phyloP scores from a whole-genome alignment of 2,329 filamentous ascomycete genomes.

The Xylaria polymorpha region DNA sequence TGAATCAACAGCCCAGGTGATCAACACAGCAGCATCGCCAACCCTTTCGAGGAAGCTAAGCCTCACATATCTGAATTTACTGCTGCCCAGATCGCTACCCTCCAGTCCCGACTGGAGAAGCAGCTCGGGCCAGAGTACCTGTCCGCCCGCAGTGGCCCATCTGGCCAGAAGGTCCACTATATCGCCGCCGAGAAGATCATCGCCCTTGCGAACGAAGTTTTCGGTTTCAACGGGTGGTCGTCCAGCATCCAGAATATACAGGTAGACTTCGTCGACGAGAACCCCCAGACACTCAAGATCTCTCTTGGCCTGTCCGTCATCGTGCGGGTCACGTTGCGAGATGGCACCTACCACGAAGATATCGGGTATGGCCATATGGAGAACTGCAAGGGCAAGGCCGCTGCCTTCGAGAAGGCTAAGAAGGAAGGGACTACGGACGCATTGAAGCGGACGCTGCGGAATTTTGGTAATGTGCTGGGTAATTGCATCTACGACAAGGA shows the following conservation, averaged over 20 bases:
- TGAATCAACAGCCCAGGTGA: slow-evolving; percentile 70
- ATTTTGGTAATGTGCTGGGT: slow-evolving; percentile 95
- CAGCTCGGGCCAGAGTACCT: slow-evolving; percentile 97
- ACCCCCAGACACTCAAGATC: slow-evolving; percentile 79
- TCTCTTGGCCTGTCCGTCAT: slow-evolving; percentile 90
- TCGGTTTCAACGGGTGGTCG: slow-evolving; percentile 72
- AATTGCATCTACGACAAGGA: slow-evolving; percentile 99
- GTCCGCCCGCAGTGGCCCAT: slow-evolving; percentile 84
- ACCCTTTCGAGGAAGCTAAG: slow-evolving; percentile 82
- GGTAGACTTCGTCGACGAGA: slow-evolving; percentile 95
- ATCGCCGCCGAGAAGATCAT: slow-evolving; percentile 97
- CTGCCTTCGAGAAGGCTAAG: slow-evolving; percentile 97
- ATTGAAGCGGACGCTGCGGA: slow-evolving; percentile 87
- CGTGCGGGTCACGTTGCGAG: slow-evolving; percentile 86
- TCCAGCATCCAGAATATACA: slow-evolving; percentile 95
- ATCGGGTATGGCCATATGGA: slow-evolving; percentile 97
- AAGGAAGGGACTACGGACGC: slow-evolving; percentile 97
- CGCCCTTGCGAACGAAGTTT: slow-evolving; percentile 62
- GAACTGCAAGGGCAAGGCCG: slow-evolving; percentile 94
- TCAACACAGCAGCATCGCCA: slow-evolving; percentile 72
- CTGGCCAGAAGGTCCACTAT: slow-evolving; percentile 90
- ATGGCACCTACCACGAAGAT: slow-evolving; percentile 98
- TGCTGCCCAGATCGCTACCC: slow-evolving; percentile 87
- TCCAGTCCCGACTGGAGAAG: slow-evolving; percentile 88
- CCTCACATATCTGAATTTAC: slow-evolving; percentile 83